These are phyloP conservation scores for Tephrocybe rancida DNA, from an alignment of 768 basidiomycete species.

Conservation along the genomic window DNA sequence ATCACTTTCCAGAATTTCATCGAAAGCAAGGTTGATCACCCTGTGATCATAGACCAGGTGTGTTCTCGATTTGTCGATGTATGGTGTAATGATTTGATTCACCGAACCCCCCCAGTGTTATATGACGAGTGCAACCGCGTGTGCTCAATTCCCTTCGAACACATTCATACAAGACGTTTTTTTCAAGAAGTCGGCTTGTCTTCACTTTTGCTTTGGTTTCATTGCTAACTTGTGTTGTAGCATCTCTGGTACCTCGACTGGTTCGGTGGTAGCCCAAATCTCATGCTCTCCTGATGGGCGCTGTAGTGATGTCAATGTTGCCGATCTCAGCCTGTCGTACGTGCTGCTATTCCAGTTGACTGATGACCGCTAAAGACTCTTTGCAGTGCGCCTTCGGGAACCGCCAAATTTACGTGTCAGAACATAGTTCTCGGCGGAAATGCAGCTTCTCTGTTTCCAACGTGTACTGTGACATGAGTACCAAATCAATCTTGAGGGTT, in stretches of 20 bases:
- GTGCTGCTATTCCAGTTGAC: conserved; percentile 17
- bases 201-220: background rate
- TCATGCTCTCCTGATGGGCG: conserved; percentile 58
- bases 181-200: conserved; percentile 46
- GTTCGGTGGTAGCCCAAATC: conserved; percentile 53
- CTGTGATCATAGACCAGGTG: conserved; percentile 61
- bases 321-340: conserved; percentile 46
- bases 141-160: conserved; percentile 58
- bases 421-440: conserved; percentile 52
- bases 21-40: conserved; percentile 58
- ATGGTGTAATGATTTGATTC: background rate
- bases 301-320: conserved; percentile 50
- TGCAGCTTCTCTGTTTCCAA: conserved; percentile 44
- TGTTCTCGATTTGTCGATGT: background rate
- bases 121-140: conserved; percentile 44
- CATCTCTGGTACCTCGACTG: conserved; percentile 59
- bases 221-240: conserved; percentile 28
- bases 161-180: conserved; percentile 58
- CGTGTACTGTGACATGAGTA: conserved; percentile 33
- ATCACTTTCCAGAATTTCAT: conserved; percentile 55
- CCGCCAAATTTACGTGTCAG: conserved; percentile 51
- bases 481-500: background rate
- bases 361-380: background rate
- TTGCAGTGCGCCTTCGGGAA: conserved; percentile 41
- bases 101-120: conserved; percentile 42